These are phyloP conservation scores for Penicillium herquei DNA, from an alignment of 495 filamentous ascomycete species.

Conservation along the genomic window DNA sequence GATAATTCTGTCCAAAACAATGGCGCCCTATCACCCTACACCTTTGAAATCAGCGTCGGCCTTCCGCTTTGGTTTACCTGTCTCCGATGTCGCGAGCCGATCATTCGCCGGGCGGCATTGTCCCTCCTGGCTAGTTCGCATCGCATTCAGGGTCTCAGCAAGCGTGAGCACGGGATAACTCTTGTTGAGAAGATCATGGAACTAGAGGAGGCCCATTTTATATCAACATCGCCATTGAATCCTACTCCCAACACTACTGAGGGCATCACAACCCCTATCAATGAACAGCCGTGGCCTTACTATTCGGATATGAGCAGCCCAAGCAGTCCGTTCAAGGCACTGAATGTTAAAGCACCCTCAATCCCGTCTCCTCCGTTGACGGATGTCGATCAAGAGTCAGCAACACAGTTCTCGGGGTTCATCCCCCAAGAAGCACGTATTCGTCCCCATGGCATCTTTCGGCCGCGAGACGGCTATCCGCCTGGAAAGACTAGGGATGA, in stretches of 20 bases:
- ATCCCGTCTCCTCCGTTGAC: not conserved
- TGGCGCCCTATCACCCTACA: conserved; percentile 32
- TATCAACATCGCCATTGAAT: conserved; percentile 5
- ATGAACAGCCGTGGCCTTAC: not conserved
- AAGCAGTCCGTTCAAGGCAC: not conserved
- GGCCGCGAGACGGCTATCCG: conserved; percentile 11
- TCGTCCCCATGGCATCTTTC: conserved; percentile 15
- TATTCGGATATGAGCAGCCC: not conserved
- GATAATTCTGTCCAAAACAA: conserved; percentile 13
- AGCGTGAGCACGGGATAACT: conserved; percentile 11
- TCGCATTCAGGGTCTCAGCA: conserved; percentile 31
- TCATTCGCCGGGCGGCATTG: conserved; percentile 27
- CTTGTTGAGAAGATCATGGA: conserved; percentile 24
- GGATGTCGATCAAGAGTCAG: not conserved
- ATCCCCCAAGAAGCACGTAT: conserved; percentile 23
- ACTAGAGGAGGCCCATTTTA: conserved; percentile 27
- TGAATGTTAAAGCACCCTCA: not conserved
- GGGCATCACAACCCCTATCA: not conserved
- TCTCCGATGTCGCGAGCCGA: conserved; percentile 34
- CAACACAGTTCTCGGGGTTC: not conserved
- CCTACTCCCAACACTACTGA: not conserved
- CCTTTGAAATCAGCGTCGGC: conserved; percentile 36
- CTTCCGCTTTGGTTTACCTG: conserved; percentile 34
- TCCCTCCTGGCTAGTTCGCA: conserved; percentile 24
- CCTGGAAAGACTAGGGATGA: conserved; percentile 9